Evolutionary conservation across 73 alveolate species (phyloP).

Genomic region (Symbiodinium pilosum): DNA sequence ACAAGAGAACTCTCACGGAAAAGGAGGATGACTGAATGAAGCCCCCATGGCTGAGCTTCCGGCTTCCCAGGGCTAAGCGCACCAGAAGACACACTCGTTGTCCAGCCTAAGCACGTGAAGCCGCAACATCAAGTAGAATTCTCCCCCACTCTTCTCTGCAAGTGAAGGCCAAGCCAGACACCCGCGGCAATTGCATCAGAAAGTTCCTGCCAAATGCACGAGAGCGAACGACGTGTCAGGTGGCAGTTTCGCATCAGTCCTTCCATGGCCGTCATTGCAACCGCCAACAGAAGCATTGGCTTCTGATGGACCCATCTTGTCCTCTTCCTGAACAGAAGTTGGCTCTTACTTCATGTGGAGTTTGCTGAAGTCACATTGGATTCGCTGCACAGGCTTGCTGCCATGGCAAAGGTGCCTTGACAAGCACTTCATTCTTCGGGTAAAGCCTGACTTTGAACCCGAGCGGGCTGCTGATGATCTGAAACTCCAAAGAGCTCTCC

Average conservation of each 20-base stretch:
- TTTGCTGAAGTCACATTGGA: neutral
- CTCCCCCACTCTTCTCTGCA: neutral
- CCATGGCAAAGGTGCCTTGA: too few relatives aligned
- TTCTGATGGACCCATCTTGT: constrained; percentile 59
- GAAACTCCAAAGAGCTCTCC: constrained; percentile 51
- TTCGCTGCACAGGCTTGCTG: too few relatives aligned
- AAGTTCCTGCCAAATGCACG: neutral
- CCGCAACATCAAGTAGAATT: neutral
- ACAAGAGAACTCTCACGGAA: too few relatives aligned
- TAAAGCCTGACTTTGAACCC: constrained; percentile 60
- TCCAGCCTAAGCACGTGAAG: constrained; percentile 23
- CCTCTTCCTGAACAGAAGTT: constrained; percentile 11
- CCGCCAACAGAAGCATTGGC: constrained; percentile 84
- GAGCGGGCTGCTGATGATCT: constrained; percentile 57
- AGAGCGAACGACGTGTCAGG: neutral
- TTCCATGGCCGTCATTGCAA: constrained; percentile 85
- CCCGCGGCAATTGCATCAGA: neutral
- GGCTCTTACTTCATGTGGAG: neutral
- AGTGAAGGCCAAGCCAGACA: neutral
- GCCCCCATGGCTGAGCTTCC: neutral
- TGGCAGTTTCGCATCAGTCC: neutral
- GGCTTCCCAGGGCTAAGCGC: constrained; percentile 71
- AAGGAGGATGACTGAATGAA: too few relatives aligned
- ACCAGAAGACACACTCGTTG: constrained; percentile 11
- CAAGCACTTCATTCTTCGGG: constrained; percentile 41